Evolutionary conservation across 1,284 basidiomycete genomes (phyloP).

Genomic region (Wallemia mellicola): DNA sequence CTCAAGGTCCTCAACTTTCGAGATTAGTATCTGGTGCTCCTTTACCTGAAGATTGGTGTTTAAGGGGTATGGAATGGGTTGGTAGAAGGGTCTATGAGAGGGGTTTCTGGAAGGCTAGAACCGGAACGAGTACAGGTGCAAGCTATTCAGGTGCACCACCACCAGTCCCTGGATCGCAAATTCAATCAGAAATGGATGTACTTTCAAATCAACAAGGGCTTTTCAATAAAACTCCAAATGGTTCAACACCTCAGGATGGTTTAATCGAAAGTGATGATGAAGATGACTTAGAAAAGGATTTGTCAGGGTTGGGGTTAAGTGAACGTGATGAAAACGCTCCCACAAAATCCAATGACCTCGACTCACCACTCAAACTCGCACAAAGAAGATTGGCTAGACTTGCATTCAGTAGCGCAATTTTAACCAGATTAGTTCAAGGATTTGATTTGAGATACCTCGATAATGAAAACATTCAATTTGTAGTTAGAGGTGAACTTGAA

Average conservation of each 20-base stretch:
- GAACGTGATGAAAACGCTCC: not conserved
- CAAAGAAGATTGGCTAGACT: conserved; percentile 37
- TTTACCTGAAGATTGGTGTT: conserved; percentile 76
- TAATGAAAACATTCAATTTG: conserved; percentile 18
- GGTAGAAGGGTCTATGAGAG: conserved; percentile 60
- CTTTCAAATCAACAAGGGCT: conserved; percentile 29
- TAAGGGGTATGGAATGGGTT: conserved; percentile 85
- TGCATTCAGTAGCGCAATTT: conserved; percentile 33
- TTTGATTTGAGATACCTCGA: conserved; percentile 25
- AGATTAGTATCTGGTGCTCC: conserved; percentile 29
- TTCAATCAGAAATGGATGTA: conserved; percentile 44
- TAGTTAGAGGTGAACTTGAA: conserved; percentile 31
- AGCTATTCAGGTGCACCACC: conserved; percentile 19
- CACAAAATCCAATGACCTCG: conserved; percentile 1
- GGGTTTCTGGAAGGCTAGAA: conserved; percentile 40
- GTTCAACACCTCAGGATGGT: conserved; percentile 30
- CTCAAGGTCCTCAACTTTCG: conserved; percentile 24
- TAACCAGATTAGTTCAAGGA: conserved; percentile 43
- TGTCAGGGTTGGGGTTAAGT: conserved; percentile 9
- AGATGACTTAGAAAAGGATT: conserved; percentile 25
- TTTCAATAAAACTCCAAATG: conserved; percentile 14
- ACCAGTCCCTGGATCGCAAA: conserved; percentile 13
- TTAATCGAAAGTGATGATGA: conserved; percentile 35
- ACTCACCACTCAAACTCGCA: conserved; percentile 15
- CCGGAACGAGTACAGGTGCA: conserved; percentile 23